Base-by-base conservation (phyloP, 2,329 filamentous ascomycete genomes). In the Westerdykella sp. region DNA sequence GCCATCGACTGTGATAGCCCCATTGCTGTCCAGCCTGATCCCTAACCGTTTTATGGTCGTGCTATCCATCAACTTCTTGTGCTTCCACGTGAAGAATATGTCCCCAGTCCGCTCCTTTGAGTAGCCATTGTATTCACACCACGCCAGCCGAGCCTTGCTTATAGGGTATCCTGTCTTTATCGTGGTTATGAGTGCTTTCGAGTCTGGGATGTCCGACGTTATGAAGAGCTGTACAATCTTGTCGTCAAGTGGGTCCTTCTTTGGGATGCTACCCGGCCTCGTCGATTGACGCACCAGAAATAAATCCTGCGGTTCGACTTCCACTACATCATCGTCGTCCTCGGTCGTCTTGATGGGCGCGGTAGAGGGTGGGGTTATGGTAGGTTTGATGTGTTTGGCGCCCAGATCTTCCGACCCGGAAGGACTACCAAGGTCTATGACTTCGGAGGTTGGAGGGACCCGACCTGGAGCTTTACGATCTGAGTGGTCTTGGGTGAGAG, bases 31-130 rank as follows among this genome's bases (percentile, higher is more conserved):
- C 3, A 73, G 56, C 22, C 69, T 68, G 37, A 93, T 76, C 9
- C 64, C 65, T n/a, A 66, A 43, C 3, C 63, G 51, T 16, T 49
- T 46, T 16, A 65, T 49, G 6, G 84, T 90, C 5, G 85, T 87
- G n/a, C 78, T 77, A 50, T 85, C 80, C 60, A 85, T 95, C 3
- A 95, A 68, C 46, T 80, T 79, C 45, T 79, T 79, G 21, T 79
- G 77, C 49, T 82, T 83, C 83, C 87, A 95, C 0, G 87, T 93
- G 43, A 97, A 75, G 55, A 93, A 84, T 14, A 94, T 70, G 1
- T 73, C 69, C 4, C 75, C 68, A 2, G 73, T 66, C 18, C 74
- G 62, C 2, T 76, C 70, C 2, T 70, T 65, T 1, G 70, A 65
- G 37, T 80, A 75, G 1, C 63, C 64, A 58, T 90, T 83, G 42